phyloP scores from a whole-genome alignment of 2,329 filamentous ascomycete species.

The Ophiostoma sp. region DNA sequence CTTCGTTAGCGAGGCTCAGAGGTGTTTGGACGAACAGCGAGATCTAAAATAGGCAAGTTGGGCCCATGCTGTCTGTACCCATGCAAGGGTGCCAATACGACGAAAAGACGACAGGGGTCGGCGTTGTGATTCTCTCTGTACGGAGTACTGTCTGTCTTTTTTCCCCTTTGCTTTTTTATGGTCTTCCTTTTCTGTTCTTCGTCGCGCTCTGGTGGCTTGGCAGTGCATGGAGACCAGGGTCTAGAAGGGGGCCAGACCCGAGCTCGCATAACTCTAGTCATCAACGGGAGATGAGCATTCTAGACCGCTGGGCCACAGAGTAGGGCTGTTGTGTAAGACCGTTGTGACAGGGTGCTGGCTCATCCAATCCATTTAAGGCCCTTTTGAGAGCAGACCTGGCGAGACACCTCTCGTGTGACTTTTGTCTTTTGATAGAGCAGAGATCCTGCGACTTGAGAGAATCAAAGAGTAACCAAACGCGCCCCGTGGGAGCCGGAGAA shows the following conservation, averaged over 20 bases:
- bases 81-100: constrained; percentile 19
- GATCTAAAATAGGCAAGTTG: constrained; percentile 5
- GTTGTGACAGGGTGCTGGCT: background rate
- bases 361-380: background rate
- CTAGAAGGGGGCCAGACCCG: constrained; percentile 21
- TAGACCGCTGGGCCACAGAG: background rate
- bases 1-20: constrained; percentile 9
- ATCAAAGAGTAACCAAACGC: background rate
- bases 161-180: background rate
- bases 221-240: constrained; percentile 5
- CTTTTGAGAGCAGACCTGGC: background rate
- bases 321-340: constrained; percentile 16
- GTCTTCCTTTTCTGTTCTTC: background rate
- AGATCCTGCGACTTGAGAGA: background rate
- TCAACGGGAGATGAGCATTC: constrained; percentile 23
- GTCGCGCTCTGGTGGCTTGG: background rate
- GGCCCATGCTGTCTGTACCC: background rate
- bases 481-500: background rate
- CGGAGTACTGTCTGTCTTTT: background rate
- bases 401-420: background rate
- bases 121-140: background rate
- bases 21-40: background rate
- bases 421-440: background rate
- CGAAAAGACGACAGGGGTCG: background rate
- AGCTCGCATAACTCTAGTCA: constrained; percentile 20